Conservation (phyloP, 2,329 filamentous ascomycete species). For the Colletotrichum cuscutae region DNA sequence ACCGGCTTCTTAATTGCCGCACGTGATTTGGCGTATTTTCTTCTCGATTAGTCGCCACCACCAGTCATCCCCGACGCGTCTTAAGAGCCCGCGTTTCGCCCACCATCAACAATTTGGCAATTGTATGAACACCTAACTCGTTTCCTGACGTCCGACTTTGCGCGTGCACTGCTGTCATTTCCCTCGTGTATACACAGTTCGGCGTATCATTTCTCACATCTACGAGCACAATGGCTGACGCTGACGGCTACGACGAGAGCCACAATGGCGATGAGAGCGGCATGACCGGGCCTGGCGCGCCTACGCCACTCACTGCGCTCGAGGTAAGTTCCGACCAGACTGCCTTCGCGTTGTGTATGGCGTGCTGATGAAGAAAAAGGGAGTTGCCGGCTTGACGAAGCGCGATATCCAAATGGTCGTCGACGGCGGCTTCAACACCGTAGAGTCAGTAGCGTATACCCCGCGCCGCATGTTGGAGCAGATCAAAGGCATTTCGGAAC, state of each 20-base stretch:
- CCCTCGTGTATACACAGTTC: background rate
- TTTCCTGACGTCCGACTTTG: background rate
- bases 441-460: constrained; percentile 95
- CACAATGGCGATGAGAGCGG: constrained; percentile 75
- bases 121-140: background rate
- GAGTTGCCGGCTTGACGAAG: constrained; percentile 88
- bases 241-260: constrained; percentile 75
- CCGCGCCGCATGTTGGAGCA: constrained; percentile 86
- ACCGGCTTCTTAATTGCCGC: constrained; percentile 26
- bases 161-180: background rate
- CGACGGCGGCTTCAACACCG: constrained; percentile 93
- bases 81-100: constrained; percentile 15
- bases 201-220: background rate
- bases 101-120: background rate
- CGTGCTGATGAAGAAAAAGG: constrained; percentile 60
- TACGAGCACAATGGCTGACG: constrained; percentile 53
- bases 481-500: constrained; percentile 97
- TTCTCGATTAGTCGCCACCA: constrained; percentile 40
- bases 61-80: constrained; percentile 45
- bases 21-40: constrained; percentile 52
- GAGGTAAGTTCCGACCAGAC: constrained; percentile 69
- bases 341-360: background rate
- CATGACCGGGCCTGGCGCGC: constrained; percentile 87
- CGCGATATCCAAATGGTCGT: constrained; percentile 93
- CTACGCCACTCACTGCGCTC: constrained; percentile 84